Percentiles rank a stretch among this genome's conserved stretches.
Conservation (phyloP, 129 eudicot species). For the sunflower (Helianthus annuus) region DNA sequence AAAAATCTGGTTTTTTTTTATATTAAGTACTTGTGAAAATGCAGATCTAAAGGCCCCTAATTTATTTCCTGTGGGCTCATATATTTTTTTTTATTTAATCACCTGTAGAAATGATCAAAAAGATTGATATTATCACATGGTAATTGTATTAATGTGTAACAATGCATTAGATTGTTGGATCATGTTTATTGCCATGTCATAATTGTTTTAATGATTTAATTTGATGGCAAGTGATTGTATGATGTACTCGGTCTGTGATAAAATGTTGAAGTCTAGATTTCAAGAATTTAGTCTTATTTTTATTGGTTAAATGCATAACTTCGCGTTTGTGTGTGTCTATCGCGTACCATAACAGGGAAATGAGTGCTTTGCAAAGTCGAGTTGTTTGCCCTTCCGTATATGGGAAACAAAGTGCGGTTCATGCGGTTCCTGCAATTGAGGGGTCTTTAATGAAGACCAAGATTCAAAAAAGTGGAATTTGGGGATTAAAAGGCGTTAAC, state of each 20-base stretch:
- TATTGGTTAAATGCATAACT: conserved; percentile 4
- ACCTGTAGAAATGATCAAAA: too few species aligned
- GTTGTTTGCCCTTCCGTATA: conserved; percentile 68
- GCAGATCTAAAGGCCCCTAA: not conserved
- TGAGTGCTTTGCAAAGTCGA: conserved; percentile 85
- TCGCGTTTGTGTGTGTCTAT: not conserved
- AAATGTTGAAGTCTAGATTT: not conserved
- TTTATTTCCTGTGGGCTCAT: not conserved
- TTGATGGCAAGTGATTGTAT: conserved; percentile 6
- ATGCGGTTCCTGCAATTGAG: conserved; percentile 31
- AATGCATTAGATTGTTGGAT: too few species aligned
- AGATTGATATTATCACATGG: too few species aligned
- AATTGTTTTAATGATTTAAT: not conserved
- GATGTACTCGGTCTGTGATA: not conserved
- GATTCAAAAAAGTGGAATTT: conserved; percentile 51
- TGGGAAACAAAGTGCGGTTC: conserved; percentile 53
- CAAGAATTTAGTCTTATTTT: not conserved
- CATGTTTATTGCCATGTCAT: too few species aligned
- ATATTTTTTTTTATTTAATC: too few species aligned
- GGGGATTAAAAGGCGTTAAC: conserved; percentile 51
- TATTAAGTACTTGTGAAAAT: not conserved
- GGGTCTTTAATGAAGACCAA: conserved; percentile 52
- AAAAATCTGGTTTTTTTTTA: not conserved
- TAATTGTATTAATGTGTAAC: too few species aligned
- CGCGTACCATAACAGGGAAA: conserved; percentile 33